phyloP scores from a whole-genome alignment of 179 eudicot genomes.

The Amaranthus tricolor region DNA sequence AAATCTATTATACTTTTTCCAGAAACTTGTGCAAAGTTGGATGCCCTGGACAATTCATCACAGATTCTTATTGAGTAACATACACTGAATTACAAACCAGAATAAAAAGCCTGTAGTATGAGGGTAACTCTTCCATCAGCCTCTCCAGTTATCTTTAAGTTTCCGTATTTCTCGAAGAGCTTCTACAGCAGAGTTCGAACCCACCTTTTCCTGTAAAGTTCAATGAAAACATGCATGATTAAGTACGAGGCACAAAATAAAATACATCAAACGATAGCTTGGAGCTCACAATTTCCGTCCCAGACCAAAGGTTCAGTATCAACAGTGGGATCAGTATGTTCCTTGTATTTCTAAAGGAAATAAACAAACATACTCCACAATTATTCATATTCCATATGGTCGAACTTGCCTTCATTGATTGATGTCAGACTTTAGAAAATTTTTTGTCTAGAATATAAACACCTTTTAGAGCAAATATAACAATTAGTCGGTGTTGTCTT shows the following conservation, averaged over 20 bases:
- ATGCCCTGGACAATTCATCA: neutral
- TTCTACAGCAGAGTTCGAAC: constrained; percentile 64
- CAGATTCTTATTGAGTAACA: neutral
- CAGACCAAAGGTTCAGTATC: neutral
- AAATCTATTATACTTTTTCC: neutral
- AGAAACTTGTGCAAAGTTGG: neutral
- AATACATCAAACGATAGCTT: neutral
- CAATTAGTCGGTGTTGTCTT: too few relatives aligned
- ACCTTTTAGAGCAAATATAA: too few relatives aligned
- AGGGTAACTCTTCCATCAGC: constrained; percentile 29
- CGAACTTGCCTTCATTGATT: neutral
- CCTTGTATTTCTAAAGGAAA: neutral
- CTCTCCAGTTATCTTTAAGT: constrained; percentile 91
- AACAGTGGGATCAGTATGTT: too few relatives aligned
- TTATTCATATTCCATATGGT: too few relatives aligned
- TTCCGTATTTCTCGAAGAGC: constrained; percentile 66
- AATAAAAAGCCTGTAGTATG: neutral
- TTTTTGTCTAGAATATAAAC: too few relatives aligned
- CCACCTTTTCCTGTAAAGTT: constrained; percentile 57
- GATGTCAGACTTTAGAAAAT: neutral
- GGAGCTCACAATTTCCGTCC: neutral
- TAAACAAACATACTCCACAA: too few relatives aligned
- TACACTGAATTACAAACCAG: constrained; percentile 17
- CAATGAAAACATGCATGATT: neutral
- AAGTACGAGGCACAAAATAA: neutral